These are phyloP conservation scores for Diaporthe caulivora DNA, from an alignment of 2,329 filamentous ascomycete genomes.

Conservation along the genomic window DNA sequence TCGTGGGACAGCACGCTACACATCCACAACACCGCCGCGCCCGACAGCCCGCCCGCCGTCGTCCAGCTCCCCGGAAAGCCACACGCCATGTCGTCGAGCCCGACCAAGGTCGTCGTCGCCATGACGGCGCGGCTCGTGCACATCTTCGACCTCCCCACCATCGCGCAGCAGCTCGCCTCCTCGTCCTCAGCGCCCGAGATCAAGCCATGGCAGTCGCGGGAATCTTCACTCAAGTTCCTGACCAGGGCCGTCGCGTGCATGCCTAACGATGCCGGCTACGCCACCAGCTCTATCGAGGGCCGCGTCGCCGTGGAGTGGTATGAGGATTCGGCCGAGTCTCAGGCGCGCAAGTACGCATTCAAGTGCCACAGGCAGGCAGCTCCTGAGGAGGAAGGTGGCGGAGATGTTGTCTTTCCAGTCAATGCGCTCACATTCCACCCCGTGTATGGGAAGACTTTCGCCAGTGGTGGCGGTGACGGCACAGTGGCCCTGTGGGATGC, in stretches of 20 bases:
- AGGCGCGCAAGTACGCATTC: slow-evolving; percentile 96
- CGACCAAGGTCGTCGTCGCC: slow-evolving; percentile 88
- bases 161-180: slow-evolving; percentile 68
- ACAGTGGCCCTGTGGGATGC: slow-evolving; percentile 96
- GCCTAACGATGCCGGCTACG: slow-evolving; percentile 96
- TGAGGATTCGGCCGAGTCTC: slow-evolving; percentile 84
- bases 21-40: slow-evolving; percentile 76
- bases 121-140: slow-evolving; percentile 95
- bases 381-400: slow-evolving; percentile 71
- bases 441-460: slow-evolving; percentile 80
- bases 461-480: slow-evolving; percentile 89
- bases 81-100: slow-evolving; percentile 84
- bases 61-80: slow-evolving; percentile 86
- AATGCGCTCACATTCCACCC: slow-evolving; percentile 93
- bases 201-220: slow-evolving; percentile 91
- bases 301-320: slow-evolving; percentile 98
- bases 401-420: slow-evolving; percentile 90
- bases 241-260: slow-evolving; percentile 94
- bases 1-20: slow-evolving; percentile 96
- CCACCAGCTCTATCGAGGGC: slow-evolving; percentile 92
- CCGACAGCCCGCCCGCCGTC: slow-evolving; percentile 67
- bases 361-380: slow-evolving; percentile 92
- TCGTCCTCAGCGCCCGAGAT: slow-evolving; percentile 60
- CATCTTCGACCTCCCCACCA: slow-evolving; percentile 88
- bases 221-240: slow-evolving; percentile 96